Evolutionary conservation across 495 filamentous ascomycete genomes (phyloP), one percentile per base, ranked within the genome.

Genomic region (Bryoglossum gracile): DNA sequence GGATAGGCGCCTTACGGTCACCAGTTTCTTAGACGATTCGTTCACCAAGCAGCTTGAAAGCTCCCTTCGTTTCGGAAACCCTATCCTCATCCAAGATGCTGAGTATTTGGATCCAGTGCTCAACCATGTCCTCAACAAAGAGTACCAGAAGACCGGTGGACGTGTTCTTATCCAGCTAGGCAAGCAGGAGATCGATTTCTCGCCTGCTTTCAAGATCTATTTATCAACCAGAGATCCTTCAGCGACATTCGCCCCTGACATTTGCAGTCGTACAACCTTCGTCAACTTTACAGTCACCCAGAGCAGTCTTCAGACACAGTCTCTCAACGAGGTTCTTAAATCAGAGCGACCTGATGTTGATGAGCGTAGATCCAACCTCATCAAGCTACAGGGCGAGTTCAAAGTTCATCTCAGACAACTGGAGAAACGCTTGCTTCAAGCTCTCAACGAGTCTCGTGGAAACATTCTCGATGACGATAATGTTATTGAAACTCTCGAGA

Each of bases 251-350:
- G 82, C 92, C n/a, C 92, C 92, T 3, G 92, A 99, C 68, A 84
- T 99, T 39, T 99, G 94, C 79, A 94, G 87, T 75, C 79, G 92
- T 48, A 96, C 92, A 10, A 99, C 92, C 0, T 94, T 99, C 66
- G 92, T 99, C 74, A 99, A 99, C 65, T 99, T 99, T 59, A 97
- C 92, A 2, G 89, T 99, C 46, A 99, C 92, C 6, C 91, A 96
- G 64, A 96, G 92, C 76, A 96, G 91, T 73, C 74, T 99, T 61
- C 91, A 95, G 65, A 96, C 92, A 9, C 92, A 97, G 69, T 95
- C 91, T 2, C 73, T 99, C 53, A 95, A 95, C 54, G 88, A 97
- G 48, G 90, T 96, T 17, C 72, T 99, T 58, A 97, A 96, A 63
- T 94, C 87, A 34, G 92, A 99, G 72, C 81, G 94, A 39, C 90